Evolutionary conservation across 257 asterid species (phyloP), one percentile per base, ranked within the genome.

Genomic region (Thymus mandschuricus): DNA sequence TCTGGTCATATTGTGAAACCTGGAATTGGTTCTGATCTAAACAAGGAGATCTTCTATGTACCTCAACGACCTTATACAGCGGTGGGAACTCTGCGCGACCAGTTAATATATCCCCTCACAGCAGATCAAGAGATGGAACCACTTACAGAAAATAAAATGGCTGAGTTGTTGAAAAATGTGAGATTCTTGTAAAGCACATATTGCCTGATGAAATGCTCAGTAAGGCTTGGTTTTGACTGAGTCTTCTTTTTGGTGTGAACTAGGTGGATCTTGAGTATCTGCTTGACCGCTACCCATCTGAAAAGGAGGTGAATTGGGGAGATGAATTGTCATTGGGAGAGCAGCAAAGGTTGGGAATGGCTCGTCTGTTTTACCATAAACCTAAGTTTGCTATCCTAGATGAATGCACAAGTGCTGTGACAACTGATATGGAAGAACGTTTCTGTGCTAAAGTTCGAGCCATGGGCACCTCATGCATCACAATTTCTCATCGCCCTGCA

Each of bases 1-100:
- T 83, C 98, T 46, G 99, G 99, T 71, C 92, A 92, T 72, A 95
- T 95, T 57, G 92, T 82, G 72, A 95, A 95, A 72, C 99, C 99
- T 84, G 99, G 99, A 75, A 64, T 95, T 81, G 99, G 99, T 80
- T 95, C 99, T 75, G 98, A 95, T 83, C 91, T 95, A 70, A 95
- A 95, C 81, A 92, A 92, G 79, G 99, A 95, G 86, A 95, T 95
- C 69, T 95, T 95, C 76, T 95, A 95, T 82, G 99, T 95, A 66
- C 99, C 99, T 41, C 99, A 95, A 86, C 89, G 99, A 48, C 99
- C 99, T 30, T 95, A 95, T 81, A 95, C 98, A 5, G 99, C 98
- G 46, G 92, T 95, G 7, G 99, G 99, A 72, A 95, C 99, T 69
- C 84, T 95, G 78, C 96, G 99, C 40, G 99, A 95, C 78, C 99